Conservation (phyloP, 1,284 basidiomycete genomes). For the Schizophyllum amplum region DNA sequence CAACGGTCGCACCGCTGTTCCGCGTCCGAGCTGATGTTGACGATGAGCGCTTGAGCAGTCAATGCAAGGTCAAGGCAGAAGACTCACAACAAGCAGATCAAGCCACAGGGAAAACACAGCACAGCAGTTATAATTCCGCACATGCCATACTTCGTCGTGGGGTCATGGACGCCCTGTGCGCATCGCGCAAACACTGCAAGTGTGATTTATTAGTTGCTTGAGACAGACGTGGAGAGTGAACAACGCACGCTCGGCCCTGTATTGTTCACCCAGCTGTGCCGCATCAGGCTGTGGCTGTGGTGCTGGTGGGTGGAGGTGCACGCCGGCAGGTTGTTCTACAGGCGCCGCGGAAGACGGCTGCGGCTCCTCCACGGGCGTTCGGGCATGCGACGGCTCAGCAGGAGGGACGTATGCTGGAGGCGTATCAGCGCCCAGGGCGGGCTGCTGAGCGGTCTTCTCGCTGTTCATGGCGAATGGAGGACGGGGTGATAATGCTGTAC, state of each 20-base stretch:
- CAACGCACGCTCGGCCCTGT: constrained; percentile 12
- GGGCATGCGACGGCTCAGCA: neutral
- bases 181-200: constrained; percentile 23
- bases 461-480: neutral
- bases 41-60: neutral
- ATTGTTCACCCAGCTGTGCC: constrained; percentile 16
- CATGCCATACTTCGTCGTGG: constrained; percentile 24
- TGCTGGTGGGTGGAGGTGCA: neutral
- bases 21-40: constrained; percentile 22
- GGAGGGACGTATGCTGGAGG: neutral
- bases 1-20: constrained; percentile 29
- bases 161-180: constrained; percentile 28
- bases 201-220: neutral
- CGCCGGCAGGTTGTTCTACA: neutral
- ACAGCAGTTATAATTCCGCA: constrained; percentile 35
- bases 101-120: constrained; percentile 30
- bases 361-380: neutral
- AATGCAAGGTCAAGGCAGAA: neutral
- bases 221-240: neutral
- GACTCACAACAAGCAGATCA: constrained; percentile 30
- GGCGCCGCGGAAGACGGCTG: neutral
- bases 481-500: neutral
- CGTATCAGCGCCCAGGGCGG: neutral
- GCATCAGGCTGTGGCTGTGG: neutral
- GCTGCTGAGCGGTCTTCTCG: neutral